A percentile compares a stretch with the other conserved stretches of the same genome.
These are phyloP conservation scores for Dalbergia oliveri DNA, from an alignment of 306 rosid species.

Conservation along the genomic window DNA sequence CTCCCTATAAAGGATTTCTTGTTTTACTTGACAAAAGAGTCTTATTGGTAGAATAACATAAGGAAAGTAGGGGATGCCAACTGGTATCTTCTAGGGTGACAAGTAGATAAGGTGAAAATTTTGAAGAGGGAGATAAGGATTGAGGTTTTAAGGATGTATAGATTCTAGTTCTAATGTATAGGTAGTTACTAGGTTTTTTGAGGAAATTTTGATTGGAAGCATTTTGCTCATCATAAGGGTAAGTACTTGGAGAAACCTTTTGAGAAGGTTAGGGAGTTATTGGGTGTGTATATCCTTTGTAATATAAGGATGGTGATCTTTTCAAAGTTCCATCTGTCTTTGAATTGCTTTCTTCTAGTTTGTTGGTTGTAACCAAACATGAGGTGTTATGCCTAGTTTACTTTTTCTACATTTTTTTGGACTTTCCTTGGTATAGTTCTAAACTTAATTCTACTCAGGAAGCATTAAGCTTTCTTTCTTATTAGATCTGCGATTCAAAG, in stretches of 20 bases:
- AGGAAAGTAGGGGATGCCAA: background rate
- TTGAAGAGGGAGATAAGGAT: background rate
- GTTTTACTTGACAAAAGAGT: background rate
- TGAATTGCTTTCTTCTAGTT: slow-evolving; percentile 29
- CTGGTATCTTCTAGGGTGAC: background rate
- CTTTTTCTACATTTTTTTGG: background rate
- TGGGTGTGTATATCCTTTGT: background rate
- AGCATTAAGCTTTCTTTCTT: slow-evolving; percentile 22
- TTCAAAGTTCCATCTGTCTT: background rate
- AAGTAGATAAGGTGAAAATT: background rate
- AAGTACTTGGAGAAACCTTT: slow-evolving; percentile 5
- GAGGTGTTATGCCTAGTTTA: background rate
- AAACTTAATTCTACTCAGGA: background rate
- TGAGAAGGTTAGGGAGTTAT: background rate
- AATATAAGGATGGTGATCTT: background rate
- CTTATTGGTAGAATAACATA: background rate
- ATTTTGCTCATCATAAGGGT: slow-evolving; percentile 13
- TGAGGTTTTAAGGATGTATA: slow-evolving; percentile 3
- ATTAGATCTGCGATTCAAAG: background rate
- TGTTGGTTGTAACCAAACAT: slow-evolving; percentile 3
- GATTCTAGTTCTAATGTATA: slow-evolving; percentile 12
- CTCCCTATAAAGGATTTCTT: background rate
- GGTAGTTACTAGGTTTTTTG: background rate
- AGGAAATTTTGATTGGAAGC: slow-evolving; percentile 14
- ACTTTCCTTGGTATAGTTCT: background rate